A percentile compares a stretch with the other conserved stretches of the same genome.
Conservation (phyloP, 2,329 filamentous ascomycete species). For the Allantophomopsis cytisporea region DNA sequence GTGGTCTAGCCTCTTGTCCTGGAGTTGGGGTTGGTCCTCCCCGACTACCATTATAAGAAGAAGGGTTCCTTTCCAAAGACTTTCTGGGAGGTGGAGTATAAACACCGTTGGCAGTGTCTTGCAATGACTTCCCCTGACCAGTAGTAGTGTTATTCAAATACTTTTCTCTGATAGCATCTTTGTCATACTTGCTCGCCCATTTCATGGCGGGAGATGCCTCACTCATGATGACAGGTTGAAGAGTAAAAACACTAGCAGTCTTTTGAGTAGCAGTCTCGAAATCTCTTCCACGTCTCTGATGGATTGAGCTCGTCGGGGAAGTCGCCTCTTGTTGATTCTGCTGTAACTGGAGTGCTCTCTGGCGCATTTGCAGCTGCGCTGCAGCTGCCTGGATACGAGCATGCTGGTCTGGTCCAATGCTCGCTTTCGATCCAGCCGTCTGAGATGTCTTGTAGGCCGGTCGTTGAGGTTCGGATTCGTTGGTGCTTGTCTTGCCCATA, state of each 20-base stretch:
- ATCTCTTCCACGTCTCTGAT: constrained; percentile 38
- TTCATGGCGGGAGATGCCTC: constrained; percentile 92
- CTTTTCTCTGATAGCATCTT: constrained; percentile 70
- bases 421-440: constrained; percentile 56
- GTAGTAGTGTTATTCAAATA: constrained; percentile 66
- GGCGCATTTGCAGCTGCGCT: constrained; percentile 61
- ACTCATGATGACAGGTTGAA: constrained; percentile 71
- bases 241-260: constrained; percentile 79
- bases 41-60: too few relatives aligned
- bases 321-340: constrained; percentile 36
- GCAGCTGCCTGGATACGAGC: constrained; percentile 88
- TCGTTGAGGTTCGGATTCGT: constrained; percentile 25
- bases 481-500: constrained; percentile 44
- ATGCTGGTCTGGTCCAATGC: constrained; percentile 81
- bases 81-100: too few relatives aligned
- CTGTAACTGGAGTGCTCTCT: constrained; percentile 47
- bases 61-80: too few relatives aligned
- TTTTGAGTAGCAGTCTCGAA: constrained; percentile 47
- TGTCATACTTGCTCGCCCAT: constrained; percentile 93
- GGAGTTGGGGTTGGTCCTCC: not conserved
- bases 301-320: constrained; percentile 1
- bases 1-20: constrained; percentile 3
- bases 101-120: too few relatives aligned
- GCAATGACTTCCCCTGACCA: constrained; percentile 41
- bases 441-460: constrained; percentile 25